Base-by-base conservation (phyloP, 805 yeast genomes). In the Cyberlindnera lachancei region DNA sequence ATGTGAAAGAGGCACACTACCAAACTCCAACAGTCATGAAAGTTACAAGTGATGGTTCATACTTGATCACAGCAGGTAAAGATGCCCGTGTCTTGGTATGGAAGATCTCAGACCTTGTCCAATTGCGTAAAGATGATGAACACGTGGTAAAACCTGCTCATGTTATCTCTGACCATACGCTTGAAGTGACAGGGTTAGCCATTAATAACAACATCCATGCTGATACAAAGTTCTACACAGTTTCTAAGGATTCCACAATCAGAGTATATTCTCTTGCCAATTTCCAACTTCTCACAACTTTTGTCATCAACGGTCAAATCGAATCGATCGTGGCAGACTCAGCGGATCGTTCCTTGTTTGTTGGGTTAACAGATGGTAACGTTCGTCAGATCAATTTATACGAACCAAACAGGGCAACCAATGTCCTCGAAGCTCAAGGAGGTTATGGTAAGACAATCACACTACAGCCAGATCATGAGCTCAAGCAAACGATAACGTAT, bases 21-120 rank as follows among this genome's bases (percentile, higher is more conserved):
- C 96, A 90, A 57, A 64, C 68, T 6, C 69, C 86, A 7, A 68
- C 79, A 0, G 66, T 64, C 20, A 53, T 90, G 22, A 66, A 64
- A 41, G 74, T 82, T 46, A 61, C 82, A 1, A 41, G 58, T 10
- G 82, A 86, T 49, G 80, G 79, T 2, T 70, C 76, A 15, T 78
- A 72, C 35, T 51, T 90, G 26, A 68, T 82, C 6, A 71, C 88
- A 5, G 84, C 80, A n/a, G 85, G 94, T 44, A 67, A 66, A 25
- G 98, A 90, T 60, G 75, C 95, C 1, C 66, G 96, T 40, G 68
- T 81, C 12, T 64, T 79, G 17, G 70, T 82, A 4, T 88, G 95
- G 94, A 72, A 70, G 40, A 59, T 79, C 0, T 41, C 64, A 14
- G 94, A 85, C 44, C 59, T 88, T 29, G 58, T 78, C 3, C 38